Evolutionary conservation across 2,329 filamentous ascomycete genomes (phyloP), one percentile per base, ranked within the genome.

Genomic region (Cytospora leucostoma): DNA sequence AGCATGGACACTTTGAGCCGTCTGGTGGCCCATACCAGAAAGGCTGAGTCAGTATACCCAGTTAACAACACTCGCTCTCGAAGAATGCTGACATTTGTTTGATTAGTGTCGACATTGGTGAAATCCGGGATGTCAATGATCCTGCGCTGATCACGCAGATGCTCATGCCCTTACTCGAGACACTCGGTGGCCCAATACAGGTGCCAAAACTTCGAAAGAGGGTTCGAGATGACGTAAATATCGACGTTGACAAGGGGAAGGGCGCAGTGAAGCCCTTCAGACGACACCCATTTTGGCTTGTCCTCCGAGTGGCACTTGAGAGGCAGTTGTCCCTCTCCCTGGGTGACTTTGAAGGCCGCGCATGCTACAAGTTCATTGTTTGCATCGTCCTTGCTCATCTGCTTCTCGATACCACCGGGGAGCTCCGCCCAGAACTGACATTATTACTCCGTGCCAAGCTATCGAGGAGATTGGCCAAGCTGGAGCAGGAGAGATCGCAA

Each of bases 281-380:
- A 33, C 75, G 88, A 52, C 80, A 80, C 4, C 79, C 87, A 0
- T 80, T 83, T 59, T 91, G 87, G 82, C 79, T 90, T 0, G 73
- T 85, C 1, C 70, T 89, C 10, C 83, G 86, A 0, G 84, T 90
- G 2, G 77, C 79, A 0, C 67, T 84, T 2, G 79, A 86, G 56
- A 78, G 85, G 0, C 75, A 80, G 4, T 73, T 89, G 0, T 78
- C 74, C 54, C 63, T 74, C 1, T 49, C 69, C 0, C 65, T 81
- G 2, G 79, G 79, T 2, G 67, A 72, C 2, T 71, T 80, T 3
- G 27, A 69, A 0, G 84, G 84, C 1, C 75, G 77, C 3, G 65
- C 79, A 0, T 75, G 77, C 51, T 89, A 86, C 75, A 89, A 89
- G 64, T 75, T 81, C n/a, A 65, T 88, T 17, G 79, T 87, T n/a